These are phyloP conservation scores for Schizosaccharomyces japonicus DNA, from an alignment of 805 yeast genomes.

Conservation along the genomic window DNA sequence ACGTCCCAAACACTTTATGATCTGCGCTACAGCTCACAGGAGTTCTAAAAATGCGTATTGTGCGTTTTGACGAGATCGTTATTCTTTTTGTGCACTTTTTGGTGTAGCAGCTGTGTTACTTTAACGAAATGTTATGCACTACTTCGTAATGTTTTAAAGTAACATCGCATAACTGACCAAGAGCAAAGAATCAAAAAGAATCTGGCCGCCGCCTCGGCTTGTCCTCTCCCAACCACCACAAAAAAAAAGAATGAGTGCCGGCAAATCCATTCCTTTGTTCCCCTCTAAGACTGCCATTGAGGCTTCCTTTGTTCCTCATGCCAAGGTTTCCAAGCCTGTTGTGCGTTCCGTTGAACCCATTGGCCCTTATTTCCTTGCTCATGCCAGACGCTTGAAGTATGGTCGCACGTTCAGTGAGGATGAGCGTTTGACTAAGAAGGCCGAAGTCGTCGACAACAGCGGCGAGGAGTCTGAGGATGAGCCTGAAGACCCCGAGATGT, in stretches of 20 bases:
- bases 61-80: too few relatives aligned
- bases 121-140: too few relatives aligned
- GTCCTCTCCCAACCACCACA: not conserved
- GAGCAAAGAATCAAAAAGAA: not conserved
- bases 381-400: constrained; percentile 81
- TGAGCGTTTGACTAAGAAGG: constrained; percentile 71
- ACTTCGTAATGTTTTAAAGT: too few relatives aligned
- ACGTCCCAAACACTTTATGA: too few relatives aligned
- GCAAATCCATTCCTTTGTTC: not conserved
- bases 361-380: constrained; percentile 86
- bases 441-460: constrained; percentile 38
- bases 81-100: too few relatives aligned
- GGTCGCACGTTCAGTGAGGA: constrained; percentile 98
- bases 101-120: too few relatives aligned
- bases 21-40: too few relatives aligned
- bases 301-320: constrained; percentile 1
- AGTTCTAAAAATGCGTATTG: too few relatives aligned
- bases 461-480: constrained; percentile 34
- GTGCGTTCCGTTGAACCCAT: constrained; percentile 76
- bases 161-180: too few relatives aligned
- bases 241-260: constrained; percentile 4
- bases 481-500: constrained; percentile 50
- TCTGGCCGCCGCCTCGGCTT: not conserved
- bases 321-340: constrained; percentile 11
- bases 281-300: not conserved